phyloP scores from a whole-genome alignment of 1,284 basidiomycete genomes.

The Cutaneotrichosporon sp. region DNA sequence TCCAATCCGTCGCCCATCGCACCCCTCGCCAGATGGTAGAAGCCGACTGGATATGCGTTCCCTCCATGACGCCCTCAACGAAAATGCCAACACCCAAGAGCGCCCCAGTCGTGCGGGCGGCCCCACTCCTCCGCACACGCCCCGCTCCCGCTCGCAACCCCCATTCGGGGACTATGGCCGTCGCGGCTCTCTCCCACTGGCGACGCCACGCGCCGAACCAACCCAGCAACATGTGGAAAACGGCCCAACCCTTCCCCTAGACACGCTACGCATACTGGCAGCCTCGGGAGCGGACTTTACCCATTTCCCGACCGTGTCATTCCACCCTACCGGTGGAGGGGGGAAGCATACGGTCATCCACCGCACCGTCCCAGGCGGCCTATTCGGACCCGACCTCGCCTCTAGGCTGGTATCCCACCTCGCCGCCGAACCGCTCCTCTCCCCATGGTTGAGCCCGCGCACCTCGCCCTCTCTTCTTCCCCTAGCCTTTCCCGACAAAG shows the following conservation, averaged over 20 bases:
- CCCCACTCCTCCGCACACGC: neutral
- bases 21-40: neutral
- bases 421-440: slow-evolving; percentile 3
- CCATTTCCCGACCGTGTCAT: slow-evolving; percentile 1
- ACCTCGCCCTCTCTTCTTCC: neutral
- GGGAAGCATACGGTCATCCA: slow-evolving; percentile 6
- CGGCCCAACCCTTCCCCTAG: neutral
- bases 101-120: neutral
- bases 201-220: neutral
- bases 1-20: neutral
- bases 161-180: neutral
- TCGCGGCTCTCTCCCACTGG: neutral
- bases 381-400: slow-evolving; percentile 7
- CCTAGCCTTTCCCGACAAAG: neutral
- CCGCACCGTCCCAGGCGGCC: slow-evolving; percentile 3
- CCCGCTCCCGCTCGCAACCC: neutral
- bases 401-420: slow-evolving; percentile 2
- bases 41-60: neutral
- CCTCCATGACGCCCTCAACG: neutral
- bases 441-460: slow-evolving; percentile 4
- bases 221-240: neutral
- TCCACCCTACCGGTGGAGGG: neutral
- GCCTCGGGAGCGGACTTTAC: slow-evolving; percentile 1
- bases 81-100: too few species aligned
- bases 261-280: slow-evolving; percentile 1